Conservation (phyloP, 1,284 basidiomycete species). For the Tilletiopsis washingtonensis region DNA sequence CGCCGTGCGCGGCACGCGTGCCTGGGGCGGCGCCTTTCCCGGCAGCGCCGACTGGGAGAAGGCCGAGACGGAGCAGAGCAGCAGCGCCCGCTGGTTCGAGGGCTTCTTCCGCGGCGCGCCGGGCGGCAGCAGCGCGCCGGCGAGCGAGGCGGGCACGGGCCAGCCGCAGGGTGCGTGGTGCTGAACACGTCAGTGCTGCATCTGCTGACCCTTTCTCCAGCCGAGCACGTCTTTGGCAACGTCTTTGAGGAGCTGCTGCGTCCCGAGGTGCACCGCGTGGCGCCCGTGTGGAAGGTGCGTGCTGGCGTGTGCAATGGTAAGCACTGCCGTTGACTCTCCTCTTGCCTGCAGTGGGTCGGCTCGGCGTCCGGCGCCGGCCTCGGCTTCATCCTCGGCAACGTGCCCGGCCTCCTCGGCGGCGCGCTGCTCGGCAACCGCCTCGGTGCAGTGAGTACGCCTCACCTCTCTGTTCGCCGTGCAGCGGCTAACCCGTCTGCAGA, state of each 20-base stretch:
- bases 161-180: slow-evolving; percentile 6
- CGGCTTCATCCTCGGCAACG: slow-evolving; percentile 38
- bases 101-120: slow-evolving; percentile 14
- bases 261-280: slow-evolving; percentile 39
- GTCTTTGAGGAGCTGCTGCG: slow-evolving; percentile 44
- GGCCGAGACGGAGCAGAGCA: slow-evolving; percentile 25
- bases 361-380: slow-evolving; percentile 34
- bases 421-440: slow-evolving; percentile 38
- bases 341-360: slow-evolving; percentile 40
- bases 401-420: slow-evolving; percentile 34
- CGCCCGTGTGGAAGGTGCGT: slow-evolving; percentile 21
- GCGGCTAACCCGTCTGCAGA: slow-evolving; percentile 1
- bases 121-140: neutral
- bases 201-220: too few species aligned
- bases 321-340: slow-evolving; percentile 2
- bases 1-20: slow-evolving; percentile 12
- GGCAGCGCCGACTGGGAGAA: slow-evolving; percentile 11
- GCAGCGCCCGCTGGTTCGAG: slow-evolving; percentile 34
- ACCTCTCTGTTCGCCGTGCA: neutral
- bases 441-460: slow-evolving; percentile 14
- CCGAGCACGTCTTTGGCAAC: slow-evolving; percentile 34
- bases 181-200: slow-evolving; percentile 35
- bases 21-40: slow-evolving; percentile 8
- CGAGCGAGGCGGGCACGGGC: neutral
- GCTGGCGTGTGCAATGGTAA: neutral